Evolutionary conservation across 2,329 filamentous ascomycete genomes (phyloP), one percentile per base, ranked within the genome.

Genomic region (Tolypocladium nubicola): DNA sequence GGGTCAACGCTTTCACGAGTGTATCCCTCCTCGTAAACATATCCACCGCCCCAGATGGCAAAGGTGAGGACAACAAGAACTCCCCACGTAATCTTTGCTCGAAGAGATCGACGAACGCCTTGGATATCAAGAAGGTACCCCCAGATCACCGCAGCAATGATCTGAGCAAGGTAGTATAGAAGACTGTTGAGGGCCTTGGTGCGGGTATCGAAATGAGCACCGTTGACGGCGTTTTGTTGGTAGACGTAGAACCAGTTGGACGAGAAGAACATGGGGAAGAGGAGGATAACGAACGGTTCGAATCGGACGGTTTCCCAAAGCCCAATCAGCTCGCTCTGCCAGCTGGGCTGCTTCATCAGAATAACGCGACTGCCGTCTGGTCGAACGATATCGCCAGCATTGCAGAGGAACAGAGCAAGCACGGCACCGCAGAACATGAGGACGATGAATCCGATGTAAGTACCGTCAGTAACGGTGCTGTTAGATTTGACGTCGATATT

Each of bases 371-470:
- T 87, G 58, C 89, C 89, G 68, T 96, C 90, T 39, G 80, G 76
- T 60, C 91, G 89, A 62, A 89, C 76, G 61, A 96, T 82, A 56
- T 84, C 80, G 63, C 81, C 81, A 38, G 88, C 88, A 65, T 94
- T 84, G 65, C 84, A 84, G 3, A 95, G 80, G 40, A 79, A 76
- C 66, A 89, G 83, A 37, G 88, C 83, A 2, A 95, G 76, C 19
- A 83, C 64, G 60, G 88, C 88, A 52, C 90, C 90, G 53, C 81
- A 63, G 55, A 88, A 77, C 76, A 91, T 94, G 63, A 96, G 82
- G n/a, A 94, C 79, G 61, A 95, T 84, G 75, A 96, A 94, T 40
- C 86, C 90, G 57, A 92, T 84, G 66, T 95, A 96, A n/a, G 90
- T 95, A 56, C 89, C 90, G 65, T 92, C 87, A 52, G 73, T 83